Percentiles rank a stretch among this genome's conserved stretches.
phyloP scores from a whole-genome alignment of 306 rosid species.

The Psophocarpus tetragonolobus region DNA sequence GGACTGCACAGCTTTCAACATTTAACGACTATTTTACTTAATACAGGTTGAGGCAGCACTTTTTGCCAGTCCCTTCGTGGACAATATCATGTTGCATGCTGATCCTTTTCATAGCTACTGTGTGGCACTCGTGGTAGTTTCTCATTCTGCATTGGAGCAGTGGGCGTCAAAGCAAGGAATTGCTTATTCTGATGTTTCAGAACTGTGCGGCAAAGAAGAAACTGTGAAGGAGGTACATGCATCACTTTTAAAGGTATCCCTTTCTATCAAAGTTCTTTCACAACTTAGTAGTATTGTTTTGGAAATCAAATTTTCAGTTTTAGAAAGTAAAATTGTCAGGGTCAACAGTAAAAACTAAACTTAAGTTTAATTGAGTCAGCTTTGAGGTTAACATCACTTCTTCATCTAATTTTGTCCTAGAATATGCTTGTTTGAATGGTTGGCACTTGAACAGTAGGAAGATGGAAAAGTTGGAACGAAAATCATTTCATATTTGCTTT shows the following conservation, averaged over 20 bases:
- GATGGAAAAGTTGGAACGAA: slow-evolving; percentile 15
- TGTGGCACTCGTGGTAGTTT: slow-evolving; percentile 87
- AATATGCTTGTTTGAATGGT: not conserved
- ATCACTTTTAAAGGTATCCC: slow-evolving; percentile 72
- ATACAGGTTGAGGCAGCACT: slow-evolving; percentile 92
- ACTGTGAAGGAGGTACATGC: slow-evolving; percentile 63
- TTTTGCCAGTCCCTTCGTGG: slow-evolving; percentile 68
- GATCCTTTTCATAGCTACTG: slow-evolving; percentile 86
- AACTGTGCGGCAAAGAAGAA: slow-evolving; percentile 73
- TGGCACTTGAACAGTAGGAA: not conserved
- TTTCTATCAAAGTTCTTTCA: slow-evolving; percentile 19
- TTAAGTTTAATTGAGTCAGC: not conserved
- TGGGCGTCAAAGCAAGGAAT: slow-evolving; percentile 87
- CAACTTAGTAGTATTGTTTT: not conserved
- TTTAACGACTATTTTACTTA: slow-evolving; percentile 33
- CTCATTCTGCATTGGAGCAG: slow-evolving; percentile 61
- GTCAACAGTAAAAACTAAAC: not conserved
- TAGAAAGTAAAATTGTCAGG: slow-evolving; percentile 7
- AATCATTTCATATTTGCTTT: not conserved
- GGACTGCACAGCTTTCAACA: slow-evolving; percentile 17
- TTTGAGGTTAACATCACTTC: slow-evolving; percentile 1
- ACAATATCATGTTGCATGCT: slow-evolving; percentile 85
- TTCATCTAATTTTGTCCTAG: not conserved
- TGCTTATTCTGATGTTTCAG: slow-evolving; percentile 55
- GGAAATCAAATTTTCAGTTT: slow-evolving; percentile 7